These are phyloP conservation scores for Globisporangium abappressorium DNA, from an alignment of 352 stramenopile genomes.

Conservation along the genomic window DNA sequence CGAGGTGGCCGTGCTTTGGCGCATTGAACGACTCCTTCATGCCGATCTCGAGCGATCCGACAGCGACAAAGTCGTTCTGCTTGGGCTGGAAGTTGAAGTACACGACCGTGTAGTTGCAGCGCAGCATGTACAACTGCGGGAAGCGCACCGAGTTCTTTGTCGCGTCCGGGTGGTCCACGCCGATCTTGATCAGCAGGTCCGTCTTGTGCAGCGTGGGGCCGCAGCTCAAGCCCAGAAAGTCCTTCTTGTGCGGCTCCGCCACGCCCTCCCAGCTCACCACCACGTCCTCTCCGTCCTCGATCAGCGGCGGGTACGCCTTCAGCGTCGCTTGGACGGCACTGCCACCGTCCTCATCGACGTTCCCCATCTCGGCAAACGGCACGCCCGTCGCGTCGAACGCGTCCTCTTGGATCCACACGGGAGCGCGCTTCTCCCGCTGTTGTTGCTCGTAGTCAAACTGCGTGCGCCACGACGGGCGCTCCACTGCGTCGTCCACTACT, in stretches of 20 bases:
- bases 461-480: constrained; percentile 5
- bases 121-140: constrained; percentile 62
- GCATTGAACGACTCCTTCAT: constrained; percentile 53
- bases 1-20: constrained; percentile 74
- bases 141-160: constrained; percentile 51
- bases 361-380: constrained; percentile 1
- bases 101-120: constrained; percentile 59
- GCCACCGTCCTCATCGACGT: too few relatives aligned
- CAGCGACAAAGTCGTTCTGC: constrained; percentile 18
- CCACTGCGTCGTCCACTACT: not conserved
- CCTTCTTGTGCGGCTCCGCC: constrained; percentile 38
- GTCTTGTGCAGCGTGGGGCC: constrained; percentile 41
- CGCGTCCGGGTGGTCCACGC: constrained; percentile 47
- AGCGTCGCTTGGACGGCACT: not conserved
- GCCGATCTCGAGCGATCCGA: constrained; percentile 33
- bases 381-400: not conserved
- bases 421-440: not conserved
- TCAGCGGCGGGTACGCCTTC: constrained; percentile 18
- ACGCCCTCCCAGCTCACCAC: constrained; percentile 66
- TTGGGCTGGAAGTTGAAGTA: constrained; percentile 48
- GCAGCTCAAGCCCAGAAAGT: constrained; percentile 73
- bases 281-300: constrained; percentile 68
- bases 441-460: constrained; percentile 7
- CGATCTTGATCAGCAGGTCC: constrained; percentile 50
- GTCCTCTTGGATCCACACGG: constrained; percentile 11